phyloP scores from a whole-genome alignment of 2,329 filamentous ascomycete genomes.

The Thielaviopsis musarum region DNA sequence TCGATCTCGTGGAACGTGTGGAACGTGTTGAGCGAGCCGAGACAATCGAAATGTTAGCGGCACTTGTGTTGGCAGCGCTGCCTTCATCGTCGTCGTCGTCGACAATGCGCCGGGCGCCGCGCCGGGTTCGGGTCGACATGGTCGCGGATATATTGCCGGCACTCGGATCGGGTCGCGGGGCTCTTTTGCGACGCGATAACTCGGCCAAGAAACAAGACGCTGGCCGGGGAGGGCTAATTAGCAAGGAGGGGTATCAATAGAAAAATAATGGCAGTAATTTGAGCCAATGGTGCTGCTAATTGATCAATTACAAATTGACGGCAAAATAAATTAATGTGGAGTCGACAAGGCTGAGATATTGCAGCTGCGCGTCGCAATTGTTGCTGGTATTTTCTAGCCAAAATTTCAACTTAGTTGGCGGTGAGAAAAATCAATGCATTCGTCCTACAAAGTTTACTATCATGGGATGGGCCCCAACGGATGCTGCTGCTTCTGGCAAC shows the following conservation, averaged over 20 bases:
- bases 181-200: background rate
- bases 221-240: background rate
- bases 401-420: background rate
- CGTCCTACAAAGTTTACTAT: too few relatives aligned
- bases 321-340: background rate
- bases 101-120: conserved; percentile 34
- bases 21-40: conserved; percentile 6
- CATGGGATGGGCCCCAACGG: too few relatives aligned
- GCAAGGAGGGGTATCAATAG: conserved; percentile 7
- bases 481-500: too few relatives aligned
- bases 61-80: conserved; percentile 26
- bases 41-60: conserved; percentile 18
- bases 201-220: background rate
- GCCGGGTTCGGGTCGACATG: conserved; percentile 24
- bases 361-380: background rate
- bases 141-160: conserved; percentile 18
- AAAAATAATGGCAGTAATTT: background rate
- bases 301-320: too few relatives aligned
- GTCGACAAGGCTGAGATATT: background rate
- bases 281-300: background rate
- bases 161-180: conserved; percentile 4
- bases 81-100: conserved; percentile 59
- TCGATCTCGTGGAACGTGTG: conserved; percentile 1
- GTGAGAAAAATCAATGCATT: background rate
- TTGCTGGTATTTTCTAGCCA: too few relatives aligned